These are phyloP conservation scores for Leucaena leucocephala DNA, from an alignment of 306 rosid genomes.

Conservation along the genomic window DNA sequence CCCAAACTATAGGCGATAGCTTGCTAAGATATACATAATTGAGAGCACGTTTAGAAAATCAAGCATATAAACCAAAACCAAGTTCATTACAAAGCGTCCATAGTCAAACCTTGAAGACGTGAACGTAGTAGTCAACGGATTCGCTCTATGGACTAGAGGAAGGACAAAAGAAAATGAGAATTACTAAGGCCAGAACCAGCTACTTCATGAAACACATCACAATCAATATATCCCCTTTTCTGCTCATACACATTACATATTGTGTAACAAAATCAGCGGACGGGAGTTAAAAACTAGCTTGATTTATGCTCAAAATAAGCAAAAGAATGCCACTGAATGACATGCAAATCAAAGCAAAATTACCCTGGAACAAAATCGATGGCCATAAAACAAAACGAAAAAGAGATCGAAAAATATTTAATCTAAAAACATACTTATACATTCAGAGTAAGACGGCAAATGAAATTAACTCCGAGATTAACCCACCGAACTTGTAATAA, in stretches of 20 bases:
- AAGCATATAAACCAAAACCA: conserved; percentile 12
- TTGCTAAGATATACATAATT: not conserved
- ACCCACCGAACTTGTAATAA: not conserved
- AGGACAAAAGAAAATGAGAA: not conserved
- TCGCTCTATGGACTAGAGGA: not conserved
- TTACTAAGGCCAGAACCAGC: not conserved
- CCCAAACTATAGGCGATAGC: conserved; percentile 2
- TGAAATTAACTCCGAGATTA: not conserved
- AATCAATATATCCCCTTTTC: not conserved
- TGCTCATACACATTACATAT: conserved; percentile 18
- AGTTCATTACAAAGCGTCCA: conserved; percentile 22
- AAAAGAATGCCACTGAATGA: not conserved
- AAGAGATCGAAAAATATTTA: not conserved
- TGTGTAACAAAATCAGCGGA: conserved; percentile 8
- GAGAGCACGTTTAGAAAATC: not conserved
- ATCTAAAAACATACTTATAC: not conserved
- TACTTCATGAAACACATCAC: conserved; percentile 23
- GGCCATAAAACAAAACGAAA: not conserved
- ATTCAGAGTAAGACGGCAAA: not conserved
- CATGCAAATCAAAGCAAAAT: conserved; percentile 17
- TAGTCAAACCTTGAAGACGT: conserved; percentile 1
- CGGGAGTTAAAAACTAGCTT: not conserved
- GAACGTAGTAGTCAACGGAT: not conserved
- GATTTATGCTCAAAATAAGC: conserved; percentile 5
- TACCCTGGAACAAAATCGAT: not conserved